These are phyloP conservation scores for Pseudotsuga menziesii DNA, from an alignment of 75 land plant genomes.

Conservation along the genomic window DNA sequence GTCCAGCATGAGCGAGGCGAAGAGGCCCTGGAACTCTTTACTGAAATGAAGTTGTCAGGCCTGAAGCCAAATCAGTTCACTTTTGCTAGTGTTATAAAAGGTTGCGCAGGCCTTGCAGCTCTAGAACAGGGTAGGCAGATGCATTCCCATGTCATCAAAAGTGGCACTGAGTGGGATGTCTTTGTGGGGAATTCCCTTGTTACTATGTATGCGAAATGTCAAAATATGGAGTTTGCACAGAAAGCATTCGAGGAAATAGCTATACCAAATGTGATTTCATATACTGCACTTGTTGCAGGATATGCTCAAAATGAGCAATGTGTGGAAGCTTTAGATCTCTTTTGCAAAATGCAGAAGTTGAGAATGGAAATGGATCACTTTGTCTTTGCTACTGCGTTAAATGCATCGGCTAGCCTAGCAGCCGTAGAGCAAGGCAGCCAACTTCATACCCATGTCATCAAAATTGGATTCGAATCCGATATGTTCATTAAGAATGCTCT, in stretches of 20 bases:
- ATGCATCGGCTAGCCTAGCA: slow-evolving; percentile 29
- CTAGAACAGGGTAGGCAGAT: slow-evolving; percentile 15
- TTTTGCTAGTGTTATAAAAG: slow-evolving; percentile 39
- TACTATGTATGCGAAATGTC: slow-evolving; percentile 43
- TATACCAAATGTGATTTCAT: slow-evolving; percentile 43
- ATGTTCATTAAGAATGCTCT: slow-evolving; percentile 40
- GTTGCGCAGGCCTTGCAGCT: slow-evolving; percentile 12
- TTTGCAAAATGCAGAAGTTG: slow-evolving; percentile 22
- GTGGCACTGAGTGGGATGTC: slow-evolving; percentile 21
- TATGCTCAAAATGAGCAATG: slow-evolving; percentile 25
- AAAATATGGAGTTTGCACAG: slow-evolving; percentile 31
- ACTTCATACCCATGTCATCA: slow-evolving; percentile 42
- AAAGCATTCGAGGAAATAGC: slow-evolving; percentile 21
- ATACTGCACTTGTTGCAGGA: slow-evolving; percentile 45
- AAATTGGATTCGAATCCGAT: slow-evolving; percentile 21
- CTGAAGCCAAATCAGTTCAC: slow-evolving; percentile 33
- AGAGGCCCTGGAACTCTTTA: slow-evolving; percentile 33
- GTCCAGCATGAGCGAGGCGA: slow-evolving; percentile 32
- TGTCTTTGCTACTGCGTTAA: slow-evolving; percentile 43
- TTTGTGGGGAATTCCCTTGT: slow-evolving; percentile 40
- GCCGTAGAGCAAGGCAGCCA: slow-evolving; percentile 24
- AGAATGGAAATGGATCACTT: slow-evolving; percentile 28
- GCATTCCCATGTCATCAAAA: slow-evolving; percentile 34
- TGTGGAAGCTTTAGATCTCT: slow-evolving; percentile 19
- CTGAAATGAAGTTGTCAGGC: slow-evolving; percentile 40